Conservation (phyloP, 2,329 filamentous ascomycete genomes). For the Lecanoromycetidae sp. region DNA sequence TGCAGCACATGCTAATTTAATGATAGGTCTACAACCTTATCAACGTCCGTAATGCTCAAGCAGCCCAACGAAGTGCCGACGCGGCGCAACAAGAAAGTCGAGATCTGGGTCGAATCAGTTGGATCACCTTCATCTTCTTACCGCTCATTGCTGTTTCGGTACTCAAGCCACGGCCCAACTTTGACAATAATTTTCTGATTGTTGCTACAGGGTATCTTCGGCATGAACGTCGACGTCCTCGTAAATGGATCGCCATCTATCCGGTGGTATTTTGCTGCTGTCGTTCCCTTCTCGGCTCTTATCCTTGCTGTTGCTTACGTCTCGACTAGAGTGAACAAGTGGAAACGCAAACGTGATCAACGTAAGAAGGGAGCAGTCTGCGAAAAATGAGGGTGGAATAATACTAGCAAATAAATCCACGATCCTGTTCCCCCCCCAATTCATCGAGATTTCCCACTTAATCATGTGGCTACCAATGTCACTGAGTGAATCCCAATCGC, state of each 20-base stretch:
- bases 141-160: slow-evolving; percentile 3
- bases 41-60: slow-evolving; percentile 7
- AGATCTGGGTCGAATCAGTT: slow-evolving; percentile 3
- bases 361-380: too few species aligned
- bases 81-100: slow-evolving; percentile 5
- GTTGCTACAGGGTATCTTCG: background rate
- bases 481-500: too few species aligned
- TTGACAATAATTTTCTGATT: background rate
- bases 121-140: slow-evolving; percentile 8
- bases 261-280: background rate
- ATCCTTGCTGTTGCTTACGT: background rate
- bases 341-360: background rate
- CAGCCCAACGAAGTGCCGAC: background rate
- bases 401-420: too few species aligned
- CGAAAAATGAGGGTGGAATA: too few species aligned
- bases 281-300: background rate
- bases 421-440: too few species aligned
- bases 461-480: too few species aligned
- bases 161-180: background rate
- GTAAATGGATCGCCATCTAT: background rate
- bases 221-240: slow-evolving; percentile 7
- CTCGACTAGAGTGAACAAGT: slow-evolving; percentile 18
- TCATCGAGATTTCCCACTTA: too few species aligned
- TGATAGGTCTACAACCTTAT: slow-evolving; percentile 1
- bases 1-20: background rate